Evolutionary conservation across 805 yeast genomes (phyloP).

Genomic region (Starmerella ratchasimensis): DNA sequence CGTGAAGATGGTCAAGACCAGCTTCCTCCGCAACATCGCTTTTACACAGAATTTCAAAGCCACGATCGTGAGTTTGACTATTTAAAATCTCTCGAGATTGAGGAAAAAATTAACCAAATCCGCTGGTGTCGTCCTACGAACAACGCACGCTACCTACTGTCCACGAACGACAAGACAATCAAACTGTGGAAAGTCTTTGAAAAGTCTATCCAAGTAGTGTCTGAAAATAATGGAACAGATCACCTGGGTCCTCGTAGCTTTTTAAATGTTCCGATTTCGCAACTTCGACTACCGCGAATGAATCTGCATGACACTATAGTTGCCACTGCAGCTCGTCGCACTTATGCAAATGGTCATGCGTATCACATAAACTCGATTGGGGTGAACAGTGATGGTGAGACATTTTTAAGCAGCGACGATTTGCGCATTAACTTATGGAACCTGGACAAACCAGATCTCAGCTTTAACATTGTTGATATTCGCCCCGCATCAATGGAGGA

Average conservation of each 20-base stretch:
- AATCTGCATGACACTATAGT: slow-evolving; percentile 90
- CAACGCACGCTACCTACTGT: slow-evolving; percentile 75
- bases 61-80: slow-evolving; percentile 99
- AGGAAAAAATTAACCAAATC: slow-evolving; percentile 94
- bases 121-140: slow-evolving; percentile 87
- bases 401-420: slow-evolving; percentile 86
- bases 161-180: slow-evolving; percentile 96
- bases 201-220: slow-evolving; percentile 78
- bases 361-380: slow-evolving; percentile 95
- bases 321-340: slow-evolving; percentile 84
- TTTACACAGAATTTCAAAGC: slow-evolving; percentile 91
- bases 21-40: slow-evolving; percentile 53
- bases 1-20: slow-evolving; percentile 41
- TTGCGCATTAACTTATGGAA: slow-evolving; percentile 93
- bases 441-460: slow-evolving; percentile 81
- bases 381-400: slow-evolving; percentile 89
- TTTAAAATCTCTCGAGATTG: slow-evolving; percentile 87
- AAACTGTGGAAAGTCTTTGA: slow-evolving; percentile 94
- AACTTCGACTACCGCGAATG: slow-evolving; percentile 68
- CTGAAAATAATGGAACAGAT: slow-evolving; percentile 73
- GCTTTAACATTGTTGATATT: slow-evolving; percentile 93
- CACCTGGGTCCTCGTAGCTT: slow-evolving; percentile 22
- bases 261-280: slow-evolving; percentile 21
- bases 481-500: slow-evolving; percentile 99
- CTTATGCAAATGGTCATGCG: slow-evolving; percentile 93